A percentile compares a stretch with the other conserved stretches of the same genome.
phyloP scores from a whole-genome alignment of 208 protist species.

The Acanthamoeba royreba region DNA sequence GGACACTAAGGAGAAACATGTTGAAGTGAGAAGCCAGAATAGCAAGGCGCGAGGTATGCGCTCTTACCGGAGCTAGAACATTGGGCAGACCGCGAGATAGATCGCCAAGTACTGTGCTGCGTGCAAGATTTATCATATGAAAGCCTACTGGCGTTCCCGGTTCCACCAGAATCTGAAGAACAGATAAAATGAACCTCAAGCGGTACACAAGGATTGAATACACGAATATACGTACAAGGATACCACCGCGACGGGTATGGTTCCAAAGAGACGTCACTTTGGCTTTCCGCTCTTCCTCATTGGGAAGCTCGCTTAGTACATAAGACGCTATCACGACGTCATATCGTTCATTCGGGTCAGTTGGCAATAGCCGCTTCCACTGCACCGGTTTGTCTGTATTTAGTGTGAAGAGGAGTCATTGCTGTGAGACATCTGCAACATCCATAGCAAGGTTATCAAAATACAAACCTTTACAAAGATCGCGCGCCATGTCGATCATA shows the following conservation, averaged over 20 bases:
- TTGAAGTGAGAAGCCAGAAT: neutral
- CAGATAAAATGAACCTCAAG: neutral
- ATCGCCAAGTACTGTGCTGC: neutral
- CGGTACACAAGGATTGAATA: neutral
- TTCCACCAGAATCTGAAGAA: neutral
- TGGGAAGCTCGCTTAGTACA: neutral
- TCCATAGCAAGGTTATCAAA: neutral
- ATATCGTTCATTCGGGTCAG: conserved; percentile 4
- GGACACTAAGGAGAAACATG: neutral
- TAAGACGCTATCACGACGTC: conserved; percentile 23
- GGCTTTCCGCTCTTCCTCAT: neutral
- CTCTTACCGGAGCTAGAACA: neutral
- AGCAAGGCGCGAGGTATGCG: neutral
- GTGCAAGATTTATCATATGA: neutral
- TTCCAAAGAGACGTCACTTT: neutral
- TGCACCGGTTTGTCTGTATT: neutral
- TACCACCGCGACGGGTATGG: neutral
- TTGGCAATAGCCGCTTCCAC: conserved; percentile 1
- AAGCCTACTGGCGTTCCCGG: conserved; percentile 25
- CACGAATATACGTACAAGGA: neutral
- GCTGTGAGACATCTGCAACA: neutral
- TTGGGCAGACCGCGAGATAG: conserved; percentile 1
- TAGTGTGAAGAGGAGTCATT: neutral
- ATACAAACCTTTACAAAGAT: neutral
- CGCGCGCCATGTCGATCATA: neutral